Conservation (phyloP, 2,329 filamentous ascomycete species). For the Aspergillus neotritici region DNA sequence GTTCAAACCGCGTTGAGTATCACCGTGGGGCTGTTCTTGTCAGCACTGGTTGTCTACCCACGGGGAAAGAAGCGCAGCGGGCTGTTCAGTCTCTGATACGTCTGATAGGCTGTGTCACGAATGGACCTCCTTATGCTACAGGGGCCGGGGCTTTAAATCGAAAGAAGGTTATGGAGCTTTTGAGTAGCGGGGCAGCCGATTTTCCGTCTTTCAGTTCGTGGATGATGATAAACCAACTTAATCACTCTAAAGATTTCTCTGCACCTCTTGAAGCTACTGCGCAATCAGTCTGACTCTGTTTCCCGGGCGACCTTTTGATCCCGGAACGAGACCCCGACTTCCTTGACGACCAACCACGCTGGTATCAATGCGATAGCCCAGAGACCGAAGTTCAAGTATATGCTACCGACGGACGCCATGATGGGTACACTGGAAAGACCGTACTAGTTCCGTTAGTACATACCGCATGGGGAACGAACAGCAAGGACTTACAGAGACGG, state of each 20-base stretch:
- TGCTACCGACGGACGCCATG: conserved; percentile 59
- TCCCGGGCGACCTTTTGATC: conserved; percentile 28
- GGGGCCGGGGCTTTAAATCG: too few species aligned
- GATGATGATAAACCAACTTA: too few species aligned
- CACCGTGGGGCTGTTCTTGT: conserved; percentile 42
- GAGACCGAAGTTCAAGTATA: conserved; percentile 66
- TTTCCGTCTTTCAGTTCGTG: too few species aligned
- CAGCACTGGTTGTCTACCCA: conserved; percentile 42
- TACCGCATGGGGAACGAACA: background rate
- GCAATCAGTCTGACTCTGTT: background rate
- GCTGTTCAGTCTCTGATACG: conserved; percentile 24
- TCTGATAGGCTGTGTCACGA: too few species aligned
- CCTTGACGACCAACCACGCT: conserved; percentile 60
- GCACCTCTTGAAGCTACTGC: too few species aligned
- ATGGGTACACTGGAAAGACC: conserved; percentile 57
- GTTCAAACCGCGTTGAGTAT: conserved; percentile 44
- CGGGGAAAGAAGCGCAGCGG: conserved; percentile 41
- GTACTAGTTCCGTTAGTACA: conserved; percentile 42
- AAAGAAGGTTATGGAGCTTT: too few species aligned
- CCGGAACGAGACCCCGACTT: conserved; percentile 44
- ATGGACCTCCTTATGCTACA: too few species aligned
- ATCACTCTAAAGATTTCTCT: too few species aligned
- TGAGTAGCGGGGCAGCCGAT: too few species aligned
- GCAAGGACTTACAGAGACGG: conserved; percentile 50
- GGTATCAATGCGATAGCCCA: conserved; percentile 61